Conservation (phyloP, 768 basidiomycete genomes). For the Sarcodon aspratus region DNA sequence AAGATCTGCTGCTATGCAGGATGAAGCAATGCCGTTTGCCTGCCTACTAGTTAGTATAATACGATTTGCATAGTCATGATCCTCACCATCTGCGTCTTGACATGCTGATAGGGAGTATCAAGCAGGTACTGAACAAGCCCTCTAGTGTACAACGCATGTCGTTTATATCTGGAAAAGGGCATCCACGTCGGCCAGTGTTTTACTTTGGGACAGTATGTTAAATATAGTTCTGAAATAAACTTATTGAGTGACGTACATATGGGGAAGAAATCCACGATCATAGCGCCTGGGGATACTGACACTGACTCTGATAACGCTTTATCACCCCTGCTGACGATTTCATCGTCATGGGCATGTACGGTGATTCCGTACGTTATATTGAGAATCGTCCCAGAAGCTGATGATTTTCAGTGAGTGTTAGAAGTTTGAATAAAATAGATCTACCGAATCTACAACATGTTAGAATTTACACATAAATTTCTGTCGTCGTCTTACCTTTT, state of each 20-base stretch:
- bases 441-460: background rate
- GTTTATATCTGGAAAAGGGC: conserved; percentile 2
- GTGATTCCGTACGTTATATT: conserved; percentile 18
- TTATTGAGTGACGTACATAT: conserved; percentile 6
- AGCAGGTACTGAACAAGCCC: background rate
- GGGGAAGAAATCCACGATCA: conserved; percentile 20
- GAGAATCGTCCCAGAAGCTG: conserved; percentile 14
- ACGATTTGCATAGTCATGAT: background rate
- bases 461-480: background rate
- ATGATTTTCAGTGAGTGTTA: background rate
- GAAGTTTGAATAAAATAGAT: too few species aligned
- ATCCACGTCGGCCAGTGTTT: conserved; percentile 3
- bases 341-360: conserved; percentile 13
- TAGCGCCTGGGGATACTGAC: conserved; percentile 11
- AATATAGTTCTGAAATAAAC: background rate
- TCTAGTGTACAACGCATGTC: background rate
- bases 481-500: background rate
- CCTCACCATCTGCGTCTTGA: conserved; percentile 2
- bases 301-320: conserved; percentile 15
- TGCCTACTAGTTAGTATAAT: background rate
- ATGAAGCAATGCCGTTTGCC: conserved; percentile 3
- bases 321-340: conserved; percentile 12
- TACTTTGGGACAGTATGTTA: background rate
- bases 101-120: background rate
- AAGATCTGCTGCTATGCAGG: conserved; percentile 1